Evolutionary conservation across 306 rosid species (phyloP).

Genomic region (Trifolium fragiferum): DNA sequence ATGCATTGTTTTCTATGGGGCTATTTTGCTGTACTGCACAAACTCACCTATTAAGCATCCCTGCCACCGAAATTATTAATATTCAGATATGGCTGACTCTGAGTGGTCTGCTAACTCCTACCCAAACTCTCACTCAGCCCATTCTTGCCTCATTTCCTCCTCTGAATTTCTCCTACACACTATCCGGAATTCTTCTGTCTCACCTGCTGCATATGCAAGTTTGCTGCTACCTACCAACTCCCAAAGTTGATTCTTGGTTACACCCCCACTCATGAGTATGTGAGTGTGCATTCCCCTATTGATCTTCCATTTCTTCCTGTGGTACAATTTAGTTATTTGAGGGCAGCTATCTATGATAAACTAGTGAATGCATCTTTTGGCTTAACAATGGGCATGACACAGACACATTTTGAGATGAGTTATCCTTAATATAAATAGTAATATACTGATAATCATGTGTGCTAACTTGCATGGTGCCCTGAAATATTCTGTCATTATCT

Average conservation of each 20-base stretch:
- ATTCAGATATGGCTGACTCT: conserved; percentile 30
- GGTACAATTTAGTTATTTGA: conserved; percentile 22
- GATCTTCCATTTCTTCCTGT: conserved; percentile 17
- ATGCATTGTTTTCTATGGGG: conserved; percentile 19
- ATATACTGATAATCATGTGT: background rate
- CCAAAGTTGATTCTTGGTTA: conserved; percentile 11
- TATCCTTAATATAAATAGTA: background rate
- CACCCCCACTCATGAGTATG: conserved; percentile 10
- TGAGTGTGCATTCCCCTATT: conserved; percentile 9
- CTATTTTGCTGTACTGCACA: conserved; percentile 30
- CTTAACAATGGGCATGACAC: background rate
- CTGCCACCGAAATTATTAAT: background rate
- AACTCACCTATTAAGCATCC: background rate
- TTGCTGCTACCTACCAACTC: conserved; percentile 10
- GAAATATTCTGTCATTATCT: conserved; percentile 8
- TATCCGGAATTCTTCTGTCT: background rate
- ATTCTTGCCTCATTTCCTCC: conserved; percentile 4
- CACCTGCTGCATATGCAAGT: background rate
- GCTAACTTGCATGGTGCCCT: conserved; percentile 25
- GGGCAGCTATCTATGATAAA: conserved; percentile 8
- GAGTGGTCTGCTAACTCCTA: conserved; percentile 12
- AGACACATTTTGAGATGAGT: conserved; percentile 12
- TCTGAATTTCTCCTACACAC: background rate
- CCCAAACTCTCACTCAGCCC: conserved; percentile 9
- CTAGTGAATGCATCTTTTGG: conserved; percentile 1